Percentiles rank a stretch among this genome's conserved stretches.
Evolutionary conservation across 192 early-diverging fungal genomes (phyloP).

Genomic region (Podila clonocystis): DNA sequence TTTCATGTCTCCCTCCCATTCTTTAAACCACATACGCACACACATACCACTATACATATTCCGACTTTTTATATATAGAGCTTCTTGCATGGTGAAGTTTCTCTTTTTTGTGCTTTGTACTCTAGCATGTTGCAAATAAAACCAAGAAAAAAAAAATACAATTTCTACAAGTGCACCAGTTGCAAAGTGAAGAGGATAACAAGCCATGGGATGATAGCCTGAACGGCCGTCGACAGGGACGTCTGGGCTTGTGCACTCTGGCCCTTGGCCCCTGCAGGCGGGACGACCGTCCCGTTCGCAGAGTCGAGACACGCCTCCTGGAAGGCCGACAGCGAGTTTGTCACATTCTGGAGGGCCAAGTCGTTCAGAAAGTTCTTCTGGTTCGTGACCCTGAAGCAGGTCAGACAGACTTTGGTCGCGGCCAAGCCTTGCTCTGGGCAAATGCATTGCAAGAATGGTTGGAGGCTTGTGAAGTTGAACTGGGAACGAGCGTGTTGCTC

Average conservation of each 20-base stretch:
- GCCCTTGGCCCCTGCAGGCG: slow-evolving; percentile 12
- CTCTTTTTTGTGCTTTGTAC: slow-evolving; percentile 27
- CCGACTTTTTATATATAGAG: neutral
- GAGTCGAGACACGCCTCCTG: slow-evolving; percentile 39
- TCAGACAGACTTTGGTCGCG: slow-evolving; percentile 28
- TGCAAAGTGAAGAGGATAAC: neutral
- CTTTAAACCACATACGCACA: slow-evolving; percentile 1
- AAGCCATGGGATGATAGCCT: too few species aligned
- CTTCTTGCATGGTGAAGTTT: neutral
- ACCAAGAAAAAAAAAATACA: slow-evolving; percentile 5
- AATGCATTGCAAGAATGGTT: slow-evolving; percentile 40
- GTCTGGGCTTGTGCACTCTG: slow-evolving; percentile 9
- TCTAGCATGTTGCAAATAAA: slow-evolving; percentile 21
- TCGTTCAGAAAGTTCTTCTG: slow-evolving; percentile 30
- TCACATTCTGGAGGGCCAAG: slow-evolving; percentile 20
- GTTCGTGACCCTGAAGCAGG: slow-evolving; percentile 24
- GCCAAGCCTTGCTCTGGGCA: slow-evolving; percentile 39
- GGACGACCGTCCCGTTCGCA: slow-evolving; percentile 16
- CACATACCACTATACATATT: neutral
- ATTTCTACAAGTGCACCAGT: slow-evolving; percentile 2
- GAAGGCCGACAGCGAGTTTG: slow-evolving; percentile 13
- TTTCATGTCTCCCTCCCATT: neutral
- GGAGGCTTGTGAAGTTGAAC: slow-evolving; percentile 24
- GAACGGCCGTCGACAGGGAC: too few species aligned
- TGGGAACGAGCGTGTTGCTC: neutral